A percentile compares a stretch with the other conserved stretches of the same genome.
Conservation (phyloP, 2,329 filamentous ascomycete species). For the Macrophomina tecta region DNA sequence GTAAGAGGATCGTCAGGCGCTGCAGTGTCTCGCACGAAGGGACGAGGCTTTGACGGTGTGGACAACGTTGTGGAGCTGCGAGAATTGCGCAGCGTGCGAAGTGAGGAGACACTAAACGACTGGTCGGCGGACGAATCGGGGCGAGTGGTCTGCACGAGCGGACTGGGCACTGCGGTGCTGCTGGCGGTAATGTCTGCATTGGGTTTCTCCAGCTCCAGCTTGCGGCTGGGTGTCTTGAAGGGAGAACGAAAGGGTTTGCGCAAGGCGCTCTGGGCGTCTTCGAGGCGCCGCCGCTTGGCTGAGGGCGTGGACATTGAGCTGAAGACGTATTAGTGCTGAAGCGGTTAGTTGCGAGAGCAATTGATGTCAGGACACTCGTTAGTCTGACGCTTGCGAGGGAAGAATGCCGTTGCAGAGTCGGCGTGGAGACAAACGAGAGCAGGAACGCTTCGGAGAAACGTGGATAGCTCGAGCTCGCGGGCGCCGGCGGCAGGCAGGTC, state of each 20-base stretch:
- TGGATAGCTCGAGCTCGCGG: constrained; percentile 2
- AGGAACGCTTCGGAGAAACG: background rate
- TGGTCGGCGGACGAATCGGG: constrained; percentile 3
- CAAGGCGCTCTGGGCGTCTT: constrained; percentile 63
- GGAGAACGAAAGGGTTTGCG: constrained; percentile 77
- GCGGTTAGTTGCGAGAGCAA: constrained; percentile 17
- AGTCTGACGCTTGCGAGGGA: constrained; percentile 9
- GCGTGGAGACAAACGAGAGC: background rate
- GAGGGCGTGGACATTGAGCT: constrained; percentile 55
- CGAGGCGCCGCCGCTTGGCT: constrained; percentile 68
- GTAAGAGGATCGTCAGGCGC: constrained; percentile 14
- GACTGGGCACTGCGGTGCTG: constrained; percentile 20
- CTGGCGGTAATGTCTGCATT: constrained; percentile 11
- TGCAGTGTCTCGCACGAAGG: constrained; percentile 14
- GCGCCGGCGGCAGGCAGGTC: background rate
- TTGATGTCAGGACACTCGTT: background rate
- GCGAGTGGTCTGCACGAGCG: constrained; percentile 15
- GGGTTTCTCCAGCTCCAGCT: constrained; percentile 2
- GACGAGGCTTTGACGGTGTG: constrained; percentile 30
- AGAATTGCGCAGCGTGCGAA: constrained; percentile 34
- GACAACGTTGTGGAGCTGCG: constrained; percentile 15
- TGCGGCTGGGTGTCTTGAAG: constrained; percentile 53
- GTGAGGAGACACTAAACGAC: constrained; percentile 34
- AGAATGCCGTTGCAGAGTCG: background rate
- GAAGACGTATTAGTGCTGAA: constrained; percentile 20